phyloP scores from a whole-genome alignment of 139 green algal genomes.

The Haematococcus lacustris region DNA sequence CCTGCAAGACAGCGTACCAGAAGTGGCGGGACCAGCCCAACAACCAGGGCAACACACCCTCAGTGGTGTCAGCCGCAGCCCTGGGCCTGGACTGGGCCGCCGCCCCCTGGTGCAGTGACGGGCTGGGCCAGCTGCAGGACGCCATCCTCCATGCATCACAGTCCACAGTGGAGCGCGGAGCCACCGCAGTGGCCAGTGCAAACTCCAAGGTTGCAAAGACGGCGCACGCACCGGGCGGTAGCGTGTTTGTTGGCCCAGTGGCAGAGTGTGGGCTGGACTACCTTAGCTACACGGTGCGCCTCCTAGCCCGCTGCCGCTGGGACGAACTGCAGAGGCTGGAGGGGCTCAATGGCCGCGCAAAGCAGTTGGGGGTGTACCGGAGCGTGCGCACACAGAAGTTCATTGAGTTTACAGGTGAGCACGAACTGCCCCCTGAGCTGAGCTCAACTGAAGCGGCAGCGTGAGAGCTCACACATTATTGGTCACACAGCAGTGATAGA shows the following conservation, averaged over 20 bases:
- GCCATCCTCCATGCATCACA: too few species aligned
- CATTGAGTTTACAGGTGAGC: constrained; percentile 38
- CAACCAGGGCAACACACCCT: too few species aligned
- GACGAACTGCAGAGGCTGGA: constrained; percentile 32
- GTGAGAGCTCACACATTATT: too few species aligned
- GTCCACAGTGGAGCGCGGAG: constrained; percentile 27
- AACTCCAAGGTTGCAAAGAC: not conserved
- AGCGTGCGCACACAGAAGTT: constrained; percentile 42
- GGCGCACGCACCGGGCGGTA: not conserved
- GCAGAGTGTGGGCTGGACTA: constrained; percentile 9
- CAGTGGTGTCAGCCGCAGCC: not conserved
- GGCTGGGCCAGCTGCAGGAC: constrained; percentile 3
- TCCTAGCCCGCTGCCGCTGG: constrained; percentile 34
- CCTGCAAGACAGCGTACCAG: constrained; percentile 20
- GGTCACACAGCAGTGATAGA: too few species aligned
- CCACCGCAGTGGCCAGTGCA: constrained; percentile 10
- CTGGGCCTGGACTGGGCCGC: constrained; percentile 1
- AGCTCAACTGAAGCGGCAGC: not conserved
- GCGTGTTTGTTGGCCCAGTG: constrained; percentile 4
- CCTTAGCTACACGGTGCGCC: constrained; percentile 34
- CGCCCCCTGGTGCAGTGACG: not conserved
- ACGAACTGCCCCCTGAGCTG: not conserved
- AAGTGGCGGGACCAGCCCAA: constrained; percentile 13
- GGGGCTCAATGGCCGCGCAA: constrained; percentile 14
- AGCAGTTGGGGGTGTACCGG: constrained; percentile 41